Evolutionary conservation across 2,329 filamentous ascomycete genomes (phyloP).

Genomic region (Trichophyton benhamiae): DNA sequence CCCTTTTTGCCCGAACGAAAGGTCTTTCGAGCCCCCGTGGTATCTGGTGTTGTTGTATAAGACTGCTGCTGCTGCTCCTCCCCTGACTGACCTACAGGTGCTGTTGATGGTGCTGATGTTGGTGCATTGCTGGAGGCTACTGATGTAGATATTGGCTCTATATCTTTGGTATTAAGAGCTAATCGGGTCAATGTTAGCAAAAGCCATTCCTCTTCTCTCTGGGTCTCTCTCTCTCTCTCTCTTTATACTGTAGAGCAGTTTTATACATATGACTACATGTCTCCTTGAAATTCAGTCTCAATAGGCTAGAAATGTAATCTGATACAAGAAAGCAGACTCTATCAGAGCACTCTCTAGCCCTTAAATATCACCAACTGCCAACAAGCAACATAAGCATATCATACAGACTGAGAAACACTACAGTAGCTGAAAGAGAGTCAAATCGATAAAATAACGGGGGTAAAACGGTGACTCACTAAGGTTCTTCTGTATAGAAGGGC

Average conservation of each 20-base stretch:
- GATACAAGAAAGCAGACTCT: not conserved
- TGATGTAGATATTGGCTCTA: not conserved
- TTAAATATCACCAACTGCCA: not conserved
- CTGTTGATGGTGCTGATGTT: too few species aligned
- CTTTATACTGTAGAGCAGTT: not conserved
- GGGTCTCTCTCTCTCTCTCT: not conserved
- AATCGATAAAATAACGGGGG: not conserved
- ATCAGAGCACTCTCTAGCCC: not conserved
- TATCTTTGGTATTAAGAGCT: not conserved
- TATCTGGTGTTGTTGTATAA: not conserved
- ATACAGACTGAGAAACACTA: not conserved
- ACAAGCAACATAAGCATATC: not conserved
- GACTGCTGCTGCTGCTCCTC: not conserved
- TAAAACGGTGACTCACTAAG: not conserved
- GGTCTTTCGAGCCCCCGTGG: not conserved
- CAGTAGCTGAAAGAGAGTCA: not conserved
- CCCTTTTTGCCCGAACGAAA: constrained; percentile 9
- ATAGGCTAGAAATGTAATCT: not conserved
- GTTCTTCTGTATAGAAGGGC: not conserved
- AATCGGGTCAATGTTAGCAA: not conserved
- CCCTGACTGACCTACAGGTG: not conserved
- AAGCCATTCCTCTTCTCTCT: not conserved
- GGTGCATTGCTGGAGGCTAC: not conserved
- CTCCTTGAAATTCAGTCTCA: not conserved
- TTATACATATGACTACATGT: not conserved